These are phyloP conservation scores for Nannizziopsis arthrosporioides DNA, from an alignment of 2,329 filamentous ascomycete species.

Conservation along the genomic window DNA sequence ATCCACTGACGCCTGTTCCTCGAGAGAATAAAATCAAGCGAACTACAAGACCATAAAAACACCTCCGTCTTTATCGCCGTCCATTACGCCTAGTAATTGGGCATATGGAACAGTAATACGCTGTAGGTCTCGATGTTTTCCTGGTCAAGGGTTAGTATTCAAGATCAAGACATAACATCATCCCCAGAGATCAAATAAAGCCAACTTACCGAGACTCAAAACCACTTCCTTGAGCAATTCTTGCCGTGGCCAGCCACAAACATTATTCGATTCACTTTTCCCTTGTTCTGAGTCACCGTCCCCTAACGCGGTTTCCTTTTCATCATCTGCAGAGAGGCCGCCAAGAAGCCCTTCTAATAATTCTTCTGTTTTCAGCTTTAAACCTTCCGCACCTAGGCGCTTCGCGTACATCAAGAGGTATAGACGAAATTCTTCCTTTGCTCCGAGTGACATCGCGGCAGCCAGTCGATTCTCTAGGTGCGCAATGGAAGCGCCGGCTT, in stretches of 20 bases:
- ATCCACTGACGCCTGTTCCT: conserved; percentile 1
- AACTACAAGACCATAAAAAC: conserved; percentile 13
- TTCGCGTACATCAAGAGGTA: conserved; percentile 99
- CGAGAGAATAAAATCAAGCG: not conserved
- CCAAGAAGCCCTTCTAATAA: conserved; percentile 71
- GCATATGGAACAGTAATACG: conserved; percentile 92
- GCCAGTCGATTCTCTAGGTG: conserved; percentile 92
- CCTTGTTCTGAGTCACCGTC: conserved; percentile 27
- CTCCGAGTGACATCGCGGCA: conserved; percentile 70
- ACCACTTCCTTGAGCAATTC: conserved; percentile 85
- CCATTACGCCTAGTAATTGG: conserved; percentile 54
- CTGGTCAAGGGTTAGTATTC: conserved; percentile 40
- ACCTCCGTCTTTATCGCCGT: conserved; percentile 19
- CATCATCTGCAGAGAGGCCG: conserved; percentile 48
- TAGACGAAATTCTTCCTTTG: conserved; percentile 82
- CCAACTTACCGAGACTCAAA: conserved; percentile 69
- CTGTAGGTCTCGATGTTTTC: conserved; percentile 91
- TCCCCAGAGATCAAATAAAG: conserved; percentile 2
- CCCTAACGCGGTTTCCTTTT: conserved; percentile 39
- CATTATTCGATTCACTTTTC: conserved; percentile 55
- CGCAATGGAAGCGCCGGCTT: conserved; percentile 80
- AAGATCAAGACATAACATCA: too few relatives aligned
- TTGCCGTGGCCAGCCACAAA: conserved; percentile 84
- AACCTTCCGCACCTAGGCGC: conserved; percentile 77
- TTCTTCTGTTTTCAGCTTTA: conserved; percentile 84